Percentiles rank a stretch among this genome's conserved stretches.
These are phyloP conservation scores for Oryza nivara DNA, from an alignment of 176 grass and related monocot genomes.

Conservation along the genomic window DNA sequence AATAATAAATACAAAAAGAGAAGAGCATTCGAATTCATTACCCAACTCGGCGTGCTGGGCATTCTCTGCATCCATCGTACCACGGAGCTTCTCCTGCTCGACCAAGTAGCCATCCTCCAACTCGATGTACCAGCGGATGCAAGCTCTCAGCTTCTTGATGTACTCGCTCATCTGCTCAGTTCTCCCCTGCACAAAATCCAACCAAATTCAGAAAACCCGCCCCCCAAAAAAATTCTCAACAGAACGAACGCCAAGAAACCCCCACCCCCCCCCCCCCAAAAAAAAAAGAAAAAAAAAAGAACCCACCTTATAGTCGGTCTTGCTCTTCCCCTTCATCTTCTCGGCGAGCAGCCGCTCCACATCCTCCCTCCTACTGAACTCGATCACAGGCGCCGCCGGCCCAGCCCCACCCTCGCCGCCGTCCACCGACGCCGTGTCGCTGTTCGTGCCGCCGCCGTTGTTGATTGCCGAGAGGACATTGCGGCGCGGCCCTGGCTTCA, in stretches of 20 bases:
- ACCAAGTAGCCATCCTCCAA: constrained; percentile 68
- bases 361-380: constrained; percentile 80
- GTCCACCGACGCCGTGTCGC: not conserved
- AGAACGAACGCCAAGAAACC: not conserved
- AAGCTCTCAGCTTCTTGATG: constrained; percentile 82
- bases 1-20: not conserved
- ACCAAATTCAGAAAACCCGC: not conserved
- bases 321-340: constrained; percentile 88
- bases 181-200: constrained; percentile 57
- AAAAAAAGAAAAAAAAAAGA: too few species aligned
- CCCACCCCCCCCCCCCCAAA: too few species aligned
- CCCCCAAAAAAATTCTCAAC: not conserved
- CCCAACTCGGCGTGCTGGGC: constrained; percentile 62
- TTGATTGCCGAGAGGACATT: constrained; percentile 71
- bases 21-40: constrained; percentile 33
- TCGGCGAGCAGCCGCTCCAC: constrained; percentile 83
- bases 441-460: constrained; percentile 50
- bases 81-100: constrained; percentile 68
- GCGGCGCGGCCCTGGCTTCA: constrained; percentile 47
- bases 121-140: constrained; percentile 68
- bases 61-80: constrained; percentile 57
- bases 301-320: constrained; percentile 82
- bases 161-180: constrained; percentile 83
- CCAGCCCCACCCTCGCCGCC: not conserved
- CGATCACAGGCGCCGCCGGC: constrained; percentile 19